Percentiles rank a stretch among this genome's conserved stretches.
Evolutionary conservation across 1,139 yeast species (phyloP).

Genomic region (Pneumocystis murina): DNA sequence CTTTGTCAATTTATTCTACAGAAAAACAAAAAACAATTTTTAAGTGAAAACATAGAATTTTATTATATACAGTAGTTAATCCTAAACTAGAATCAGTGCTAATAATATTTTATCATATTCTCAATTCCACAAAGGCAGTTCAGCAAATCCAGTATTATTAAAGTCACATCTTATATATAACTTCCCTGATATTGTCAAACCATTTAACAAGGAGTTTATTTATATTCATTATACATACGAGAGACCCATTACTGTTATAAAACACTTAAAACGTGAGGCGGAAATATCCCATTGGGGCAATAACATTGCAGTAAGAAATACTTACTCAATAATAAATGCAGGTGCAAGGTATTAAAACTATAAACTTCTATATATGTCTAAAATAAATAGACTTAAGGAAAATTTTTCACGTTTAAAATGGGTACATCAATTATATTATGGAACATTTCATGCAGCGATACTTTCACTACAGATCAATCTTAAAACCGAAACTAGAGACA

Average conservation of each 20-base stretch:
- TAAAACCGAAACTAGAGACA: constrained; percentile 39
- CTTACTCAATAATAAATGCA: constrained; percentile 61
- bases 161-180: constrained; percentile 40
- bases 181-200: constrained; percentile 34
- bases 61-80: neutral
- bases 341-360: constrained; percentile 37
- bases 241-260: constrained; percentile 47
- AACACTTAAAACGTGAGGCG: constrained; percentile 50
- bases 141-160: constrained; percentile 33
- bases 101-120: neutral
- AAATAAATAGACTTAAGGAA: constrained; percentile 28
- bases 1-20: constrained; percentile 52
- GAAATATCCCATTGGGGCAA: constrained; percentile 75
- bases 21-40: constrained; percentile 32
- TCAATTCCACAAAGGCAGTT: neutral
- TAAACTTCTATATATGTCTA: constrained; percentile 36
- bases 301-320: constrained; percentile 58
- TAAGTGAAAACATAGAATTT: constrained; percentile 6
- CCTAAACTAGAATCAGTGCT: neutral
- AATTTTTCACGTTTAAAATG: constrained; percentile 28
- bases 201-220: constrained; percentile 35
- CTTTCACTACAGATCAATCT: constrained; percentile 37
- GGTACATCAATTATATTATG: constrained; percentile 18
- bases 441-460: constrained; percentile 26
- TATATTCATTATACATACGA: constrained; percentile 52